Evolutionary conservation across 441 rosid species (phyloP).

Genomic region (Mallotus repandus): DNA sequence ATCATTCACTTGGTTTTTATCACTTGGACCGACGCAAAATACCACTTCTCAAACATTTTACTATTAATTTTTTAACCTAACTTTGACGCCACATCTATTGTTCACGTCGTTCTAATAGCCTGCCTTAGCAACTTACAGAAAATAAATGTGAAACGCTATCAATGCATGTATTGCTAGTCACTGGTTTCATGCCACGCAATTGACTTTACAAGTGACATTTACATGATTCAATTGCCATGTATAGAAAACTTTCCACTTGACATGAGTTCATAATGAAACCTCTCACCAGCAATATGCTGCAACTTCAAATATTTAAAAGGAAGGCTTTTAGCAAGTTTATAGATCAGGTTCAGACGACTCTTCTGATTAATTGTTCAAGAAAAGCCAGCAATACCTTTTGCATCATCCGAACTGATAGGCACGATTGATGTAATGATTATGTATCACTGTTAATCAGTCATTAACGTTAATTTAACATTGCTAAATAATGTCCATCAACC

Average conservation of each 20-base stretch:
- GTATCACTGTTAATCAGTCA: background rate
- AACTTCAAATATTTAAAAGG: no score
- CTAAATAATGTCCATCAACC: slow-evolving; percentile 15
- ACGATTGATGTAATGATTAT: background rate
- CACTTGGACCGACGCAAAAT: no score
- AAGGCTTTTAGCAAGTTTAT: no score
- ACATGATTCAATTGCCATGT: background rate
- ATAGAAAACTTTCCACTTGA: no score
- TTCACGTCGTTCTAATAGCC: background rate
- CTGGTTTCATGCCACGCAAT: background rate
- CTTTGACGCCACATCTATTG: no score
- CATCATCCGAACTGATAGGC: background rate
- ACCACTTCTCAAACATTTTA: no score
- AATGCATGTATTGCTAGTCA: background rate
- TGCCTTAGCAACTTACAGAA: background rate
- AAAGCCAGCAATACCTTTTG: background rate
- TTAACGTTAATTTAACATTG: slow-evolving; percentile 1
- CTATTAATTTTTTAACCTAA: no score
- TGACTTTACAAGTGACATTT: background rate
- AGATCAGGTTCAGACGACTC: no score
- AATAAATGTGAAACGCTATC: background rate
- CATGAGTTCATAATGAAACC: no score
- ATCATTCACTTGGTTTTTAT: no score
- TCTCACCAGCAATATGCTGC: no score
- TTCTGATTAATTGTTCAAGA: background rate